Percentiles rank a stretch among this genome's conserved stretches.
phyloP scores from a whole-genome alignment of 768 basidiomycete species.

The Lentinus tigrinus region DNA sequence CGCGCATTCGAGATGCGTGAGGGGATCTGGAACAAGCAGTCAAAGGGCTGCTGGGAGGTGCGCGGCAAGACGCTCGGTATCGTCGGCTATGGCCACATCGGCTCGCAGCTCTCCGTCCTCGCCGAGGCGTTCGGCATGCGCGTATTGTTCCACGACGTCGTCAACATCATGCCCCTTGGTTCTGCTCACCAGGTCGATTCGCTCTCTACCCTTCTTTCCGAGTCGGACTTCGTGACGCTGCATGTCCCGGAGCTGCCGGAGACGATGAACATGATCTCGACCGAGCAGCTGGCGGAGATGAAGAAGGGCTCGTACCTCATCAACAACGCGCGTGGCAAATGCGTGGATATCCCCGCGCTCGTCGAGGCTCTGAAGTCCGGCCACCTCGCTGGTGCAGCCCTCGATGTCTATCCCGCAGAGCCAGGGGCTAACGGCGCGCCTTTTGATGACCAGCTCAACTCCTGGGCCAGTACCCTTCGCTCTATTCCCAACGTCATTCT shows the following conservation, averaged over 20 bases:
- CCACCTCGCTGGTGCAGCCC: constrained; percentile 85
- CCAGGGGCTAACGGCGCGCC: constrained; percentile 88
- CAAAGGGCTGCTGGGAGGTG: constrained; percentile 97
- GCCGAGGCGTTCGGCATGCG: constrained; percentile 95
- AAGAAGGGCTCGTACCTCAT: constrained; percentile 94
- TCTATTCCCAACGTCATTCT: constrained; percentile 87
- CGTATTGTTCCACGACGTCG: constrained; percentile 91
- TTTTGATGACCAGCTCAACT: constrained; percentile 86
- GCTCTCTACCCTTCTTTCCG: constrained; percentile 66
- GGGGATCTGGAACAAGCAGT: constrained; percentile 98
- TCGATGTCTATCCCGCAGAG: constrained; percentile 95
- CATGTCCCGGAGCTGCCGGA: constrained; percentile 97
- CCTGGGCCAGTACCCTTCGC: constrained; percentile 78
- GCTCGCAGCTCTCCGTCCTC: constrained; percentile 93
- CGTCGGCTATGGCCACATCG: constrained; percentile 98
- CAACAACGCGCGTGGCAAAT: constrained; percentile 95
- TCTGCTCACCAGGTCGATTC: constrained; percentile 87
- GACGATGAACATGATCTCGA: constrained; percentile 91
- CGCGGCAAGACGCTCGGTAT: constrained; percentile 98
- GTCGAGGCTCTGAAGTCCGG: constrained; percentile 78
- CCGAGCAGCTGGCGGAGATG: constrained; percentile 79
- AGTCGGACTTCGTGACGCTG: constrained; percentile 92
- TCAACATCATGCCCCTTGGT: constrained; percentile 97
- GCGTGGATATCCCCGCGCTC: constrained; percentile 93
- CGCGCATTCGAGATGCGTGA: constrained; percentile 83